Conservation (phyloP, 768 basidiomycete genomes). For the Rhodotorula taiwanensis region DNA sequence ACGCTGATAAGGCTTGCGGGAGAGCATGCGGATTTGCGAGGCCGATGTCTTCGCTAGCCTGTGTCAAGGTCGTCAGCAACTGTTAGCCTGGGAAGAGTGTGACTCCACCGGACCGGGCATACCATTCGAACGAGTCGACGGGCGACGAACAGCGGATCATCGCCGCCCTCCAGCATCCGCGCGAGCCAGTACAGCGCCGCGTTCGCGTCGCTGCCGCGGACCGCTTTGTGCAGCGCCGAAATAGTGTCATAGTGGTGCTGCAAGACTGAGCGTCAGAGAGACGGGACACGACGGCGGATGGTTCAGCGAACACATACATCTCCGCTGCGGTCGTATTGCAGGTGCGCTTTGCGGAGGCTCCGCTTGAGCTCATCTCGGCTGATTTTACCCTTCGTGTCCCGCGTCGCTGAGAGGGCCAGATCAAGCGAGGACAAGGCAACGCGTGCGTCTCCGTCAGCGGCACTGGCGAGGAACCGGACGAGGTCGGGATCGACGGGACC, state of each 20-base stretch:
- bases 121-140: constrained; percentile 64
- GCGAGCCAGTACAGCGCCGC: constrained; percentile 86
- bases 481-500: constrained; percentile 19
- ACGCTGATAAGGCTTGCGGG: constrained; percentile 52
- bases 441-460: constrained; percentile 41
- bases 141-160: constrained; percentile 68
- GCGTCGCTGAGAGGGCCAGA: constrained; percentile 52
- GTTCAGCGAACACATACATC: background rate
- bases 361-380: constrained; percentile 53
- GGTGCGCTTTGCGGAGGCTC: constrained; percentile 55
- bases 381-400: background rate
- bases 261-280: background rate
- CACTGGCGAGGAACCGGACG: constrained; percentile 35
- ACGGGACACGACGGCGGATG: too few relatives aligned
- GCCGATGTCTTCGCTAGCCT: constrained; percentile 77
- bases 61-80: constrained; percentile 50
- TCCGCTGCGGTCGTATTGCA: constrained; percentile 62
- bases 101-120: background rate
- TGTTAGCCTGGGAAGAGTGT: constrained; percentile 52
- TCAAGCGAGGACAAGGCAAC: constrained; percentile 72
- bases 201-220: constrained; percentile 66
- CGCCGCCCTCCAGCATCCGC: constrained; percentile 45
- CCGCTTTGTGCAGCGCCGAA: constrained; percentile 67
- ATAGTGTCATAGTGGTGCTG: constrained; percentile 40
- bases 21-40: constrained; percentile 70